Evolutionary conservation across 1,284 basidiomycete genomes (phyloP).

Genomic region (Heimioporus punctisporus): DNA sequence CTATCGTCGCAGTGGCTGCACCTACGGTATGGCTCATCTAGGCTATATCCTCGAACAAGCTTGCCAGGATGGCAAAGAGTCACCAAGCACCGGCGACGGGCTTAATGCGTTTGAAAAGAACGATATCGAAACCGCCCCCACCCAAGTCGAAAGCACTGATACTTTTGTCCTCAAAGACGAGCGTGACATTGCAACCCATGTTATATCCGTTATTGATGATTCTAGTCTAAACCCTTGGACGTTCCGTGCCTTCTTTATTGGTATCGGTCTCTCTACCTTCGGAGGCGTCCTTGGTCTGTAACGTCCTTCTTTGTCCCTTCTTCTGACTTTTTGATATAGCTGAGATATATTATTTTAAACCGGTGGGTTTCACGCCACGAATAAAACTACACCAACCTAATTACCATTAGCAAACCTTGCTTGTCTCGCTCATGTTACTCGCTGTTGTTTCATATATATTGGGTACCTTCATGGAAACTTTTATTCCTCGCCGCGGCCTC

Average conservation of each 20-base stretch:
- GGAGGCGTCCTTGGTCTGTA: conserved; percentile 48
- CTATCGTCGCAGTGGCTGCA: background rate
- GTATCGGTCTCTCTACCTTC: conserved; percentile 61
- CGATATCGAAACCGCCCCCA: conserved; percentile 33
- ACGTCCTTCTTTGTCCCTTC: background rate
- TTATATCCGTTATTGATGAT: conserved; percentile 59
- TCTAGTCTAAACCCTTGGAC: conserved; percentile 59
- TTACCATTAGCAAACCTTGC: conserved; percentile 43
- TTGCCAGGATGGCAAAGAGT: no score
- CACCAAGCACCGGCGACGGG: no score
- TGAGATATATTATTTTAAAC: conserved; percentile 69
- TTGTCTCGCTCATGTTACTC: conserved; percentile 53
- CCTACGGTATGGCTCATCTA: no score
- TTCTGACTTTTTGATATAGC: conserved; percentile 23
- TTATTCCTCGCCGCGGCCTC: conserved; percentile 49
- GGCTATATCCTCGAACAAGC: no score
- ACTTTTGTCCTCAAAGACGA: conserved; percentile 40
- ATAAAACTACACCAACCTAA: background rate
- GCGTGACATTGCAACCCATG: conserved; percentile 51
- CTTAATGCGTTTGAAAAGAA: no score
- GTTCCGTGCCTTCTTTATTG: conserved; percentile 59
- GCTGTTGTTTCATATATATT: conserved; percentile 46
- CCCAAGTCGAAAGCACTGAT: conserved; percentile 9
- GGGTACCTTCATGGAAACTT: conserved; percentile 41
- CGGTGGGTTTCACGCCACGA: conserved; percentile 28